Evolutionary conservation across 345 rosid genomes (phyloP), one percentile per base, ranked within the genome.

Genomic region (Combretum micranthum): DNA sequence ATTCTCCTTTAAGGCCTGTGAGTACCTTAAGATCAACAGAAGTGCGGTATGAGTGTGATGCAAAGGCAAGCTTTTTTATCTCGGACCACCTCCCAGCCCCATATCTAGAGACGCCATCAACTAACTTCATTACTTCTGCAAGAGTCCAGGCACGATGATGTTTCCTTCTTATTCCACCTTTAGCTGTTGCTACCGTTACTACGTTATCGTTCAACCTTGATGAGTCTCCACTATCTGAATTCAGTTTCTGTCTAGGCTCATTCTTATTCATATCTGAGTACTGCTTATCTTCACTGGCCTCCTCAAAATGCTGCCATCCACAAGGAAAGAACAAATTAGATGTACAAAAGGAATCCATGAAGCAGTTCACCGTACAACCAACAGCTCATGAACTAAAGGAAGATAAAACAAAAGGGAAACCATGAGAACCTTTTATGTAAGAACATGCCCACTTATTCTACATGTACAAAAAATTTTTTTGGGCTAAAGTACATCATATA

Each of bases 81-180:
- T 88, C 94, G 16, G 99, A 88, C 99, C 99, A 88, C 77, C 91
- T 76, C 59, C 99, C 97, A 13, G 97, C 94, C 58, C 99, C 99
- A 77, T 80, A 88, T 67, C 72, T 84, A 12, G 97, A 77, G 7
- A 93, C 99, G 70, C 99, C 99, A 11, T 93, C 99, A 13, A 93
- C 91, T 53, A 93, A 82, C 64, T 75, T 86, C 71, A 64, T 80
- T 60, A 93, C 97, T 82, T 93, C 97, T 1, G 88, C 63, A 14
- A 88, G 82, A 59, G 99, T 86, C 99, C 99, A 93, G 37, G 96
- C 94, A 67, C 96, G 86, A 70, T 93, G 99, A 74, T 83, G 90
- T 64, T 93, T 93, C 82, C 99, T 77, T 79, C 97, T 77, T 37
- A 83, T 50, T 56, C 83, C 83, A 64, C 91, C 91, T 76, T 81